Base-by-base conservation (phyloP, 2,329 filamentous ascomycete genomes). In the Mariannaea elegans region DNA sequence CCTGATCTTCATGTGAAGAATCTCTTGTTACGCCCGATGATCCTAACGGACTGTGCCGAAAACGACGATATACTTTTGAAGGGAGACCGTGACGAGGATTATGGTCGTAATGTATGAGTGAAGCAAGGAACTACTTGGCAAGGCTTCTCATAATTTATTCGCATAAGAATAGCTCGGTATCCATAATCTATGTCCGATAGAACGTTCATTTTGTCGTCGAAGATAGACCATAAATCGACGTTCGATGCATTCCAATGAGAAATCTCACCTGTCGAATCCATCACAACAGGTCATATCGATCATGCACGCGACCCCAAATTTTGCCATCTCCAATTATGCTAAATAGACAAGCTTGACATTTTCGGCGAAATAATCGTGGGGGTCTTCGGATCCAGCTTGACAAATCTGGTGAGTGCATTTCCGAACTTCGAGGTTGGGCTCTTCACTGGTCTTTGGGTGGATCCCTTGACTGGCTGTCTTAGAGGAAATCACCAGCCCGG, bases 331-430 rank as follows among this genome's bases (percentile, higher is more conserved):
- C n/a, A n/a, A n/a, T n/a, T n/a, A n/a, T n/a, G n/a, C n/a, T n/a
- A n/a, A n/a, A n/a, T n/a, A n/a, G n/a, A n/a, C 6, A 23, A 42
- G 38, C 38, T 16, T 18, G 18, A 36, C 2, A 7, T 36, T 36
- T 16, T 14, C 19, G 49, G 42, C 16, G 53, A 42, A 41, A 23
- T 31, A 8, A 42, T 48, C 56, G 56, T 59, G 48, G 56, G 55
- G 49, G 56, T 29, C 27, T 13, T 36, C 34, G 48, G 48, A 48
- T 59, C 42, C 48, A 42, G 36, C 12, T 13, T 42, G 48, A 36
- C 56, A 44, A 47, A 59, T 53, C 48, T 36, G 56, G 56, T 16
- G 50, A 52, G 27, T 23, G 18, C 10, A 21, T 23, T 34, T 59
- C 48, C 42, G 48, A 34, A 12, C 14, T 21, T 46, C 27, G 21